Evolutionary conservation across 1,284 basidiomycete species (phyloP), one percentile per base, ranked within the genome.

Genomic region (Singerocomus inundabilis): DNA sequence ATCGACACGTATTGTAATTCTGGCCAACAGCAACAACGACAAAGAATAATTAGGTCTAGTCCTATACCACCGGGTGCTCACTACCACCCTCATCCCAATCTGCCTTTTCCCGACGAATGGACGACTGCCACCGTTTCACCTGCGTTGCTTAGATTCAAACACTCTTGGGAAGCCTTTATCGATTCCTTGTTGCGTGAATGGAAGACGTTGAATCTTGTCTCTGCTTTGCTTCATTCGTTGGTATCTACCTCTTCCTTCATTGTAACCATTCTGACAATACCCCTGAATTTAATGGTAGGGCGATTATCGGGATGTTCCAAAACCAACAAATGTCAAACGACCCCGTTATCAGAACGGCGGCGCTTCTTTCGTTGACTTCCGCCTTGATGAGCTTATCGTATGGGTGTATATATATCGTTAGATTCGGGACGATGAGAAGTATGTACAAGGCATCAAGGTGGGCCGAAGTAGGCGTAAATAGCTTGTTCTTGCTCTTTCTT

Each of bases 171-270:
- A 62, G 68, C 60, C 1, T 88, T 88, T 57, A 76, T 88, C 11
- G 85, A 88, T 55, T 81, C 81, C 1, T 68, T 89, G 28, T 52
- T 87, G 54, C 75, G 78, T 36, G 86, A 89, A 61, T 88, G 85
- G 85, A 89, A 89, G 69, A 88, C 85, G 11, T 60, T 88, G 42
- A 89, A 89, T 61, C 72, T 89, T 18, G 82, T 88, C 18, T 88
- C 84, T 29, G 86, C 83, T 12, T 62, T 89, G 43, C 68, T 89
- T 13, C 73, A 81, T 52, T 82, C 86, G 85, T 89, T 57, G 43
- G 84, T 73, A 41, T 50, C 42, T 15, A 16, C 24, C 12, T 29
- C 40, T 32, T 35, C 28, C n/a, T 6, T 38, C 31, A 8, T 39
- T 5, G 10, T 9, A n/a, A 18, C 12, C n/a, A 11, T 33, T 25